Conservation (phyloP, 768 basidiomycete species). For the Trametes gibbosa region DNA sequence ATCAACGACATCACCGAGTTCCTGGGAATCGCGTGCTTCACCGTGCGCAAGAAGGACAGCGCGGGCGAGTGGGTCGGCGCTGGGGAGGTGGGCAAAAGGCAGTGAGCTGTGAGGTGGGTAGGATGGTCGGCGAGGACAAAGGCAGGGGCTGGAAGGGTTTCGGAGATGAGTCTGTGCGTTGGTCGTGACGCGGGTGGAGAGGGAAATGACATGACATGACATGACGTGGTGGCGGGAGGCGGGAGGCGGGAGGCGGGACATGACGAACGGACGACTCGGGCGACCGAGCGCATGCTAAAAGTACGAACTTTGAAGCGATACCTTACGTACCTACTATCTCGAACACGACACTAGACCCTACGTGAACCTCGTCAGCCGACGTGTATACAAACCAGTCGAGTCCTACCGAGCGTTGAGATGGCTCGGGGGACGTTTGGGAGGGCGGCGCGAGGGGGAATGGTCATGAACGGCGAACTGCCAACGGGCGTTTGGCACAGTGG, state of each 20-base stretch:
- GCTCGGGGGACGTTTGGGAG: too few relatives aligned
- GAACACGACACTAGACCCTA: too few relatives aligned
- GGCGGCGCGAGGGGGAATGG: too few relatives aligned
- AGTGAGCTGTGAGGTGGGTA: too few relatives aligned
- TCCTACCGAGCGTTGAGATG: too few relatives aligned
- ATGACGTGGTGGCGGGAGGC: neutral
- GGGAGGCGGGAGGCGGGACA: neutral
- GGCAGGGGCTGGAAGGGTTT: too few relatives aligned
- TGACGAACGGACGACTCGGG: neutral
- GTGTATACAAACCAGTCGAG: too few relatives aligned
- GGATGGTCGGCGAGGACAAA: too few relatives aligned
- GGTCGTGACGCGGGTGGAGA: too few relatives aligned
- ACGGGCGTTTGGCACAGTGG: slow-evolving; percentile 35
- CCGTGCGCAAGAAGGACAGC: slow-evolving; percentile 80
- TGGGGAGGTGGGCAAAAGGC: slow-evolving; percentile 20
- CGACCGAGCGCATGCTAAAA: neutral
- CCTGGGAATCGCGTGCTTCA: slow-evolving; percentile 94
- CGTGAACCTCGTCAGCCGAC: too few relatives aligned
- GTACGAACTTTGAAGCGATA: neutral
- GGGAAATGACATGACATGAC: neutral
- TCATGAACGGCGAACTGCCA: too few relatives aligned
- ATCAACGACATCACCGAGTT: slow-evolving; percentile 86
- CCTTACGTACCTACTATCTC: neutral
- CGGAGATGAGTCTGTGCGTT: too few relatives aligned
- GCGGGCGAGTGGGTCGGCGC: slow-evolving; percentile 57